Evolutionary conservation across 495 filamentous ascomycete genomes (phyloP).

Genomic region (Neurospora sp.): DNA sequence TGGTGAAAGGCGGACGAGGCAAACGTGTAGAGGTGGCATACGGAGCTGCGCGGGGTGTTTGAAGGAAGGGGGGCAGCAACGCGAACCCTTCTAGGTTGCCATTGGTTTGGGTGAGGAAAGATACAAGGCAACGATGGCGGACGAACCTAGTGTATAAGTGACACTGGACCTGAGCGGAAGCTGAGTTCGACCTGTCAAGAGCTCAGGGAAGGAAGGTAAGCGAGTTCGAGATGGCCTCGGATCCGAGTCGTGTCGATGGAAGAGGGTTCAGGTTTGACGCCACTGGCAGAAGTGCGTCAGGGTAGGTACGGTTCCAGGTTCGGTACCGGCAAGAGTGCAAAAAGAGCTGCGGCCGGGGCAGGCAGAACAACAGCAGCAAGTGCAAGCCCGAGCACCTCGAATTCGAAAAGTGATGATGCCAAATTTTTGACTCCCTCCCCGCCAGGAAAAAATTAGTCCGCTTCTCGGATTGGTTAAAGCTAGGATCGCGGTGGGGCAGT

Average conservation of each 20-base stretch:
- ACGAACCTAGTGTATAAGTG: background rate
- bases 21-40: background rate
- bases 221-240: background rate
- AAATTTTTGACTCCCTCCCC: slow-evolving; percentile 22
- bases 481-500: background rate
- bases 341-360: background rate
- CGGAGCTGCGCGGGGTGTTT: background rate
- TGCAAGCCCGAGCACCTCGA: background rate
- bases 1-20: background rate
- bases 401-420: slow-evolving; percentile 9
- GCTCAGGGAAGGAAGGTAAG: background rate
- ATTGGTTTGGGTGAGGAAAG: background rate
- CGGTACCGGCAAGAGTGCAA: background rate
- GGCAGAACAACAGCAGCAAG: background rate
- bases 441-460: slow-evolving; percentile 17
- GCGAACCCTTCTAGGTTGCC: background rate
- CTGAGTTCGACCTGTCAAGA: background rate
- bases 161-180: background rate
- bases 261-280: slow-evolving; percentile 2
- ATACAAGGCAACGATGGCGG: background rate
- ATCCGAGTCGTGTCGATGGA: background rate
- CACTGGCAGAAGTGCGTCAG: background rate
- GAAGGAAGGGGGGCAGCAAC: background rate
- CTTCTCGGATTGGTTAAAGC: slow-evolving; percentile 12
- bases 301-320: background rate